Conservation (phyloP, 2,329 filamentous ascomycete genomes). For the Tetracladium maxilliforme region DNA sequence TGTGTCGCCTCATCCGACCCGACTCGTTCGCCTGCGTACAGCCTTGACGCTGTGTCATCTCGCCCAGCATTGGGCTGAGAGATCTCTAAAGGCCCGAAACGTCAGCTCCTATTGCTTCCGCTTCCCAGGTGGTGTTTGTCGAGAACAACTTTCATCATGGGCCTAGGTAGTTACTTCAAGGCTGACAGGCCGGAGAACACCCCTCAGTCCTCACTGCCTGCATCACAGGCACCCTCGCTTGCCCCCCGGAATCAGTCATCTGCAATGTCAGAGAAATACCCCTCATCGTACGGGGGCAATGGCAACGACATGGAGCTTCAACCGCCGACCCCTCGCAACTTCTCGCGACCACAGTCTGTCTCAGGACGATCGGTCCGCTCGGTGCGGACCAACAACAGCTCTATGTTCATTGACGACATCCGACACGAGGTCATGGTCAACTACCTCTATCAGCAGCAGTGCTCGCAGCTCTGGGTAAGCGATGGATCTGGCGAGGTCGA, state of each 20-base stretch:
- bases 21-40: too few species aligned
- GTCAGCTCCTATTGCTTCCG: too few species aligned
- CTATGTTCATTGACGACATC: constrained; percentile 52
- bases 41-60: too few species aligned
- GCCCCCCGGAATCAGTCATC: constrained; percentile 10
- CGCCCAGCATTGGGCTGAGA: too few species aligned
- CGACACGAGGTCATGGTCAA: constrained; percentile 76
- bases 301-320: constrained; percentile 32
- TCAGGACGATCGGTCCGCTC: constrained; percentile 24
- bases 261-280: constrained; percentile 20
- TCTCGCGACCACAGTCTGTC: constrained; percentile 36
- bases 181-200: constrained; percentile 28
- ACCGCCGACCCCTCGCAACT: constrained; percentile 29
- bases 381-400: constrained; percentile 29
- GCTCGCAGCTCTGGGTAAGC: constrained; percentile 57
- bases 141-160: constrained; percentile 29
- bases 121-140: constrained; percentile 6
- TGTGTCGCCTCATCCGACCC: too few species aligned
- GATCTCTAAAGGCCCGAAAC: too few species aligned
- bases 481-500: constrained; percentile 54
- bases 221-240: constrained; percentile 9
- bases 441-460: constrained; percentile 70
- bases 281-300: too few species aligned
- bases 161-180: constrained; percentile 48
- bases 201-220: too few species aligned